Evolutionary conservation across 352 stramenopile genomes (phyloP).

Genomic region (Hyaloperonospora brassicae): DNA sequence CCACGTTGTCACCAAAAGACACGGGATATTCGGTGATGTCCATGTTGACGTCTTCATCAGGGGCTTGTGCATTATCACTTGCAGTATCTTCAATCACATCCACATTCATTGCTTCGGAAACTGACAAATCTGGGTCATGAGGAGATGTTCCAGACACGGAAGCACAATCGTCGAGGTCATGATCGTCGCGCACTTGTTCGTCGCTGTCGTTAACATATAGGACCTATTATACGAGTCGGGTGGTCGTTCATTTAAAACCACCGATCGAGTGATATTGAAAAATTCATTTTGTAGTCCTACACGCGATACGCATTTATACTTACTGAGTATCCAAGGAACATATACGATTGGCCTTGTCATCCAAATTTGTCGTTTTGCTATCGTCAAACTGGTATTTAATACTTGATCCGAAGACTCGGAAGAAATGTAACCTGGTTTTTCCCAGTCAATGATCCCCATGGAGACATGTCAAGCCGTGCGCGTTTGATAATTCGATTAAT

Average conservation of each 20-base stretch:
- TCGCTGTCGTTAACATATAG: too few relatives aligned
- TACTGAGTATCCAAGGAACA: not conserved
- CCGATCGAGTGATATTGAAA: not conserved
- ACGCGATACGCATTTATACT: not conserved
- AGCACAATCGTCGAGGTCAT: not conserved
- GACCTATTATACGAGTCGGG: too few relatives aligned
- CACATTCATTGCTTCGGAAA: too few relatives aligned
- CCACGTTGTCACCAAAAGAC: too few relatives aligned
- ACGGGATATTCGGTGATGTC: too few relatives aligned
- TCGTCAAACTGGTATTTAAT: not conserved
- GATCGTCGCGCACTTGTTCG: not conserved
- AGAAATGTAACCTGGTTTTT: too few relatives aligned
- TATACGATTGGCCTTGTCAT: not conserved
- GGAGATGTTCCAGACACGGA: too few relatives aligned
- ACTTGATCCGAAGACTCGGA: not conserved
- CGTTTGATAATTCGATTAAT: not conserved
- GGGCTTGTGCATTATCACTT: too few relatives aligned
- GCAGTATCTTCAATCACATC: too few relatives aligned
- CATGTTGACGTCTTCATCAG: too few relatives aligned
- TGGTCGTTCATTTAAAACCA: not conserved
- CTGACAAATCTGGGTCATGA: too few relatives aligned
- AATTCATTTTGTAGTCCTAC: not conserved
- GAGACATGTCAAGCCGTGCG: not conserved
- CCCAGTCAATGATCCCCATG: too few relatives aligned
- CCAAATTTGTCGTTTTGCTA: not conserved